Evolutionary conservation across 345 rosid species (phyloP).

Genomic region (Rhizophora apiculata): DNA sequence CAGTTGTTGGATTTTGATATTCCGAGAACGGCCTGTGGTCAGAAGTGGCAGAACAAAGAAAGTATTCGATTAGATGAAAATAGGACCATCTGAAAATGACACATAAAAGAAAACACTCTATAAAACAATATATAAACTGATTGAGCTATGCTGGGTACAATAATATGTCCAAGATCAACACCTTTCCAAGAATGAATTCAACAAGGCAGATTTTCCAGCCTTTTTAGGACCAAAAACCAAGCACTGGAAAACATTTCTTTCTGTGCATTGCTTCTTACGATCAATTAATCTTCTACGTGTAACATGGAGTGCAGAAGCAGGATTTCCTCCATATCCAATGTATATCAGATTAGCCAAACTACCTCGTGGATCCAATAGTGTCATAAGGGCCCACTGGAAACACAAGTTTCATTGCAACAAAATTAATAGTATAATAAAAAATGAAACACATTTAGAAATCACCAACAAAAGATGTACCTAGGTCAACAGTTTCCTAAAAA

Average conservation of each 20-base stretch:
- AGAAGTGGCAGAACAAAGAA: constrained; percentile 8
- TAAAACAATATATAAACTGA: constrained; percentile 14
- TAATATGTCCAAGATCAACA: constrained; percentile 20
- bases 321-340: constrained; percentile 64
- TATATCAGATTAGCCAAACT: constrained; percentile 71
- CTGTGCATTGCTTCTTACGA: constrained; percentile 69
- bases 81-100: not conserved
- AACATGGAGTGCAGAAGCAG: constrained; percentile 54
- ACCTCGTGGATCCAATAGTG: constrained; percentile 51
- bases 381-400: constrained; percentile 80
- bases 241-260: constrained; percentile 67
- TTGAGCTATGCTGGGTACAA: not conserved
- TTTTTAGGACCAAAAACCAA: constrained; percentile 66
- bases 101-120: not conserved
- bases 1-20: constrained; percentile 39
- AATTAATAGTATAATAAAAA: constrained; percentile 15
- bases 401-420: constrained; percentile 24
- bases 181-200: constrained; percentile 74
- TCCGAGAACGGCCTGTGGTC: constrained; percentile 58
- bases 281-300: constrained; percentile 64
- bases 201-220: constrained; percentile 70
- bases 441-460: constrained; percentile 10
- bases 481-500: not conserved
- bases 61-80: not conserved
- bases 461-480: constrained; percentile 16